phyloP scores from a whole-genome alignment of 306 rosid species.

The Cucurbita moschata region DNA sequence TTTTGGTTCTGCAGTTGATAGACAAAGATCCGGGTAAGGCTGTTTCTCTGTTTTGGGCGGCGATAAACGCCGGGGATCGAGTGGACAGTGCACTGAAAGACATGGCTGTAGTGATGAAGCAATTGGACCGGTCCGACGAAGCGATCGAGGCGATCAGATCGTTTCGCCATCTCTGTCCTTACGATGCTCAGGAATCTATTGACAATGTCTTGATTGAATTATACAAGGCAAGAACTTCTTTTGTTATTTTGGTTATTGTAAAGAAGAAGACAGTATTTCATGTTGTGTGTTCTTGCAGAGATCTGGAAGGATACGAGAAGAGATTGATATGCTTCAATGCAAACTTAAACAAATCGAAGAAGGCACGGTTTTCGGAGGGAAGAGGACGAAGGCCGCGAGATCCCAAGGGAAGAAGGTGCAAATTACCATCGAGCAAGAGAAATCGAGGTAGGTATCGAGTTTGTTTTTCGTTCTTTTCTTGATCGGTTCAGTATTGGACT shows the following conservation, averaged over 20 bases:
- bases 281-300: slow-evolving; percentile 26
- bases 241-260: not conserved
- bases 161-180: slow-evolving; percentile 73
- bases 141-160: slow-evolving; percentile 88
- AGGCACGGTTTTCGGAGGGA: slow-evolving; percentile 51
- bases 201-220: slow-evolving; percentile 78
- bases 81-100: slow-evolving; percentile 93
- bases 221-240: slow-evolving; percentile 45
- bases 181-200: slow-evolving; percentile 75
- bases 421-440: slow-evolving; percentile 74
- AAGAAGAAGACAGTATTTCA: not conserved
- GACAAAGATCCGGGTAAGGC: slow-evolving; percentile 79
- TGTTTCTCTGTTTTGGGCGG: slow-evolving; percentile 75
- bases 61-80: slow-evolving; percentile 83
- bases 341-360: slow-evolving; percentile 73
- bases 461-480: slow-evolving; percentile 7
- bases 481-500: not conserved
- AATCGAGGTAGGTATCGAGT: slow-evolving; percentile 40
- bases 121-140: slow-evolving; percentile 67
- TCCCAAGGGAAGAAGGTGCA: slow-evolving; percentile 85
- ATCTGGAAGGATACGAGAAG: slow-evolving; percentile 82
- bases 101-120: slow-evolving; percentile 93
- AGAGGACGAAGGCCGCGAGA: slow-evolving; percentile 64
- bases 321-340: slow-evolving; percentile 67
- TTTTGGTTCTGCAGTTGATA: slow-evolving; percentile 40